Conservation (phyloP, 2,329 filamentous ascomycete genomes). For the Hypocrella siamensis region DNA sequence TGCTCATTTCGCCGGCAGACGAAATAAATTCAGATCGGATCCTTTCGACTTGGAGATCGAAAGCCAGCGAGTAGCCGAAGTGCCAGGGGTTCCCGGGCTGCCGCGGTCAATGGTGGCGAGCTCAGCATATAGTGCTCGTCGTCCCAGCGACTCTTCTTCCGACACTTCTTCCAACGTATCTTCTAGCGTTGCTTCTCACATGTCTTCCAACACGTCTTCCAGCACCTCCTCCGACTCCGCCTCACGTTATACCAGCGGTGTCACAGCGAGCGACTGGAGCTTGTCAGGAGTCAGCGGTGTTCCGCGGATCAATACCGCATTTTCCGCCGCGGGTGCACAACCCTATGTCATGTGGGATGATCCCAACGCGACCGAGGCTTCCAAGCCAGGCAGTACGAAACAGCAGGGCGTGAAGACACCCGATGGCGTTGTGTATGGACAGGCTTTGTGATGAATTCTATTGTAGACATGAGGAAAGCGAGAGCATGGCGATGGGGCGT, state of each 20-base stretch:
- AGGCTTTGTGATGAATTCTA: neutral
- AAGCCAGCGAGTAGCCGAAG: conserved; percentile 6
- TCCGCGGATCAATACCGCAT: neutral
- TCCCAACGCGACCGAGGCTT: neutral
- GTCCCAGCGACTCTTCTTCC: conserved; percentile 16
- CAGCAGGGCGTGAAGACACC: neutral
- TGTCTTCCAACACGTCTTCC: no score
- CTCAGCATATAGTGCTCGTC: conserved; percentile 33
- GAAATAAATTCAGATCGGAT: conserved; percentile 45
- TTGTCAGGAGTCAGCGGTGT: conserved; percentile 4
- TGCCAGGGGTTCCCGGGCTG: conserved; percentile 7
- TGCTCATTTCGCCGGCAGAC: conserved; percentile 27
- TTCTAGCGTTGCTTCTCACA: no score
- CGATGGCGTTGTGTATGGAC: conserved; percentile 1
- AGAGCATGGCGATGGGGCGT: no score
- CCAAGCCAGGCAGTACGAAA: neutral
- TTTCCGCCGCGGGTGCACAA: no score
- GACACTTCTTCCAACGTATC: no score
- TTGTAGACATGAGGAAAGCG: no score
- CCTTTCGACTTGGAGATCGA: conserved; percentile 46
- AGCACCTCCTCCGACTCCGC: no score
- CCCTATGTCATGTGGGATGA: conserved; percentile 1
- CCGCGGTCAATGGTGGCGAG: conserved; percentile 9
- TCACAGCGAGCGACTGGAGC: conserved; percentile 28
- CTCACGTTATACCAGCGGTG: conserved; percentile 34